A percentile compares a stretch with the other conserved stretches of the same genome.
Evolutionary conservation across 228 moss, liverwort and hornwort species (phyloP).

Genomic region (Sphagnum magellanicum): DNA sequence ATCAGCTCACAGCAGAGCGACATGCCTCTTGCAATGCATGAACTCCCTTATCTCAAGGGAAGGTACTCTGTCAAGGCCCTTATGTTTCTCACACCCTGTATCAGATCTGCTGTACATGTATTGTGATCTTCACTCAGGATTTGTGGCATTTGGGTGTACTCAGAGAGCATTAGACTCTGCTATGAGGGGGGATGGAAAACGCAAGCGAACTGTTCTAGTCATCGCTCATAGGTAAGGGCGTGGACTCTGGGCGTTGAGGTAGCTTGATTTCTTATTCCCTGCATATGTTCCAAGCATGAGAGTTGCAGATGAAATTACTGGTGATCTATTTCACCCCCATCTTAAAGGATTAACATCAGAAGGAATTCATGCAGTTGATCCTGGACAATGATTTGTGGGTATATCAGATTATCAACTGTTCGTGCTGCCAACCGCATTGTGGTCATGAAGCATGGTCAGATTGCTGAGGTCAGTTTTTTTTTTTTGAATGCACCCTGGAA

Average conservation of each 20-base stretch:
- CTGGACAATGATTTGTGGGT: not conserved
- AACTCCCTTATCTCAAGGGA: no score
- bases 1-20: no score
- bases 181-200: constrained; percentile 70
- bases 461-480: constrained; percentile 59
- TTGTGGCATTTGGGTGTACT: not conserved
- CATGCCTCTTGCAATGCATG: no score
- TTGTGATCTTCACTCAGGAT: not conserved
- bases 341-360: not conserved
- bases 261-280: no score
- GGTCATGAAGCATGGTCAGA: constrained; percentile 94
- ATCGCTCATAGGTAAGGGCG: constrained; percentile 80
- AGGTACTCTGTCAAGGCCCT: no score
- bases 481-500: no score
- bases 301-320: no score
- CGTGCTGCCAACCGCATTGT: constrained; percentile 91
- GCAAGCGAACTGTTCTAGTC: constrained; percentile 76
- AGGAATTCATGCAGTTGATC: not conserved
- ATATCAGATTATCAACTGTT: constrained; percentile 82
- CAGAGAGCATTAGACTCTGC: constrained; percentile 96
- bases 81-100: no score
- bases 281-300: no score
- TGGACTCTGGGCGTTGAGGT: not conserved
- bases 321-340: no score
- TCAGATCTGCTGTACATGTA: no score